Conservation (phyloP, 495 filamentous ascomycete species). For the Aspergillus coremiiformis region DNA sequence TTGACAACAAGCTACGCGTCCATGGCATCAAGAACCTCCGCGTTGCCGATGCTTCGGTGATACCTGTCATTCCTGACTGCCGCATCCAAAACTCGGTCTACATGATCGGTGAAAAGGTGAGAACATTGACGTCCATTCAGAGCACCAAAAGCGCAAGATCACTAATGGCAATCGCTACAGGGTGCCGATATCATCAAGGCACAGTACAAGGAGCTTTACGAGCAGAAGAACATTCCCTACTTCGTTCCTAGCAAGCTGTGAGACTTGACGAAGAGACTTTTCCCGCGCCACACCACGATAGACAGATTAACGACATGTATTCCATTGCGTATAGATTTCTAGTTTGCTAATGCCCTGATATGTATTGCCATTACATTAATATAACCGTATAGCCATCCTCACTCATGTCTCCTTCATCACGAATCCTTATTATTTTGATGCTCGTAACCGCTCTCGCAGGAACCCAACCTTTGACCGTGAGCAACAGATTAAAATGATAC, state of each 20-base stretch:
- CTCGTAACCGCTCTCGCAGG: too few species aligned
- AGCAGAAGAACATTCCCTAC: conserved; percentile 15
- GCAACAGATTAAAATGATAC: too few species aligned
- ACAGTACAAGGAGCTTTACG: conserved; percentile 25
- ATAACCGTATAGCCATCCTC: not conserved
- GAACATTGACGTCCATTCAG: not conserved
- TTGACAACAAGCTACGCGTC: conserved; percentile 47
- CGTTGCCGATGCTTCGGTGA: conserved; percentile 37
- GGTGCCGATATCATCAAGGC: conserved; percentile 30
- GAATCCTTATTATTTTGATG: too few species aligned
- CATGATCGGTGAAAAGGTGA: conserved; percentile 50
- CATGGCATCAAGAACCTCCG: conserved; percentile 47
- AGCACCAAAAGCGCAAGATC: not conserved
- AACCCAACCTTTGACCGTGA: too few species aligned
- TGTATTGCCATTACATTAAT: not conserved
- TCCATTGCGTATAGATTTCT: not conserved
- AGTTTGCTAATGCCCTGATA: not conserved
- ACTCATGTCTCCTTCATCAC: too few species aligned
- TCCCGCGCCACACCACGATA: not conserved
- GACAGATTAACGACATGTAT: not conserved
- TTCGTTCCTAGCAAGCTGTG: conserved; percentile 11
- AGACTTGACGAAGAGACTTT: not conserved
- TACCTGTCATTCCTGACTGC: conserved; percentile 35
- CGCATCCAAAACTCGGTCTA: conserved; percentile 46
- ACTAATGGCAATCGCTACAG: conserved; percentile 3